Evolutionary conservation across 805 yeast genomes (phyloP), one percentile per base, ranked within the genome.

Genomic region (Kuraishia cidri): DNA sequence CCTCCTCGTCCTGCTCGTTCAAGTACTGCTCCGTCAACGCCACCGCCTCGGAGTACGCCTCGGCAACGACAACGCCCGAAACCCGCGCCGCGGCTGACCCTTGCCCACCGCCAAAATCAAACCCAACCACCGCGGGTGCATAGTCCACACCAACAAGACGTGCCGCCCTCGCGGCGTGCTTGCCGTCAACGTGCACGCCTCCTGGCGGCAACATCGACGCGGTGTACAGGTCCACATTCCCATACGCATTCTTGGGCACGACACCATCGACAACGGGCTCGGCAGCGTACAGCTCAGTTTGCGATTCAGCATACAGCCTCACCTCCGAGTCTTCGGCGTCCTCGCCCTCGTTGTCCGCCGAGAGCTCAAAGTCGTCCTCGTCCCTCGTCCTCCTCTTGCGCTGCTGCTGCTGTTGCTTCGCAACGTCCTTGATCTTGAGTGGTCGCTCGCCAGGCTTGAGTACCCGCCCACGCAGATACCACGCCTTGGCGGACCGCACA

Each of bases 121-220:
- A 90, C 0, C 88, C 85, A 2, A 79, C 78, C 2, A 87, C 88
- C 0, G 97, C 97, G 30, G 75, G 78, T 0, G 95, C 97, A 58
- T 66, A 86, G 42, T 85, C 95, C 5, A 90, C 66, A 1, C 70
- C 74, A 8, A 88, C 45, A 1, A 75, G 48, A 37, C 69, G 69
- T 0, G 94, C 94, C 0, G 97, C 96, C 30, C 64, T 64, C 24
- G 70, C 74, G 0, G 82, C 74, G 36, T 66, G 54, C 24, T 70
- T 66, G 43, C 71, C 55, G 5, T 66, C 59, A 5, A 87, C 57
- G 34, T 84, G 69, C 8, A 61, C 69, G 6, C 84, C 94, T 15
- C 90, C 88, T 12, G 58, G 65, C 0, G 98, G 98, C 2, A 90
- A 58, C 97, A 90, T 90, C 27, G 74, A 61, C 0, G 78, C 72